Conservation (phyloP, 2,329 filamentous ascomycete genomes). For the Pseudocercospora fuligena region DNA sequence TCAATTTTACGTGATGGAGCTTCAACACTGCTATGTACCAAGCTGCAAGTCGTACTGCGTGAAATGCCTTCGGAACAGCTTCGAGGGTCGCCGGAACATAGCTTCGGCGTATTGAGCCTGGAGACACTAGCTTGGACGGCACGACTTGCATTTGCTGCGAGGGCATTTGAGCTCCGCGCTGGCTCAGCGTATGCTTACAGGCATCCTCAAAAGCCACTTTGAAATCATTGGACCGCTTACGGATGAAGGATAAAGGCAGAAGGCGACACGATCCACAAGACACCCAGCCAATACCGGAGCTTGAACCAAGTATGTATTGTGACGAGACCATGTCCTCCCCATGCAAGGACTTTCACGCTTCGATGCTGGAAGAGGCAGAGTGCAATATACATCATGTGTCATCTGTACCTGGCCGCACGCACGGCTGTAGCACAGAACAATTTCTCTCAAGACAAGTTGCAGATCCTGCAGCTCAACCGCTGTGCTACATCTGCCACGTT, state of each 20-base stretch:
- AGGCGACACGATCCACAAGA: neutral
- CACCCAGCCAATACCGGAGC: neutral
- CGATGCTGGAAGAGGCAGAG: neutral
- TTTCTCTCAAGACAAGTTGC: neutral
- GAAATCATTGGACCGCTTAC: neutral
- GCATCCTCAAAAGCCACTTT: neutral
- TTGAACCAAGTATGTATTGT: neutral
- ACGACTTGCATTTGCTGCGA: neutral
- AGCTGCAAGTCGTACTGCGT: neutral
- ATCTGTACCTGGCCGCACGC: neutral
- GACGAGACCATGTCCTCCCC: neutral
- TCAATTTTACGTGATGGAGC: neutral
- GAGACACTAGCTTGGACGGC: too few species aligned
- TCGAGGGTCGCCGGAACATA: neutral
- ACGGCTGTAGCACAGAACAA: neutral
- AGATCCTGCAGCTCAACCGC: conserved; percentile 7
- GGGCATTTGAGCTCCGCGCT: neutral
- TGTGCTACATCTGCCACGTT: conserved; percentile 11
- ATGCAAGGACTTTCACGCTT: neutral
- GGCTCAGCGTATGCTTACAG: neutral
- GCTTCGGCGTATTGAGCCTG: neutral
- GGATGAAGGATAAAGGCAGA: neutral
- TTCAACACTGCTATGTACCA: neutral
- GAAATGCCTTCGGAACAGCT: neutral
- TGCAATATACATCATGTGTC: neutral